phyloP scores from a whole-genome alignment of 768 basidiomycete genomes.

The Daedaleopsis sinensis region DNA sequence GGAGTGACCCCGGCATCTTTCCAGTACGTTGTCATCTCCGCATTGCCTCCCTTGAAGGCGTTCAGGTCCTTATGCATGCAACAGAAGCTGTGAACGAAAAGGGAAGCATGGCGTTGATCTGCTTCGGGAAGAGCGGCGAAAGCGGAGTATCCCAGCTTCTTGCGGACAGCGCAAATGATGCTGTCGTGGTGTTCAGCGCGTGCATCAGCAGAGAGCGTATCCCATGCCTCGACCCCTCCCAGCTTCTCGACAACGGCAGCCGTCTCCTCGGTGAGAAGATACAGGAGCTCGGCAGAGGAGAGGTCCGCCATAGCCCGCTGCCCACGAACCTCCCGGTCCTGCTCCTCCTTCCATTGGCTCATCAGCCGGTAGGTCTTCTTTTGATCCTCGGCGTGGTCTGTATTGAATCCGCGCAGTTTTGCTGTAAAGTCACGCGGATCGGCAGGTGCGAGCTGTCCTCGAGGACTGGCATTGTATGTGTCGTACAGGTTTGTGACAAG shows the following conservation, averaged over 20 bases:
- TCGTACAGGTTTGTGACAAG: constrained; percentile 13
- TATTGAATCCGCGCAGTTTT: constrained; percentile 25
- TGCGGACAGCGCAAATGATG: neutral
- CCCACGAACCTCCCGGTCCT: neutral
- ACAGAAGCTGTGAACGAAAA: constrained; percentile 42
- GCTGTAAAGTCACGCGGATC: constrained; percentile 16
- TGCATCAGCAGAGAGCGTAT: neutral
- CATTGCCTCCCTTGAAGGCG: constrained; percentile 34
- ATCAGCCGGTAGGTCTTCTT: constrained; percentile 27
- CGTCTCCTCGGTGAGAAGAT: constrained; percentile 19
- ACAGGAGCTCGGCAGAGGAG: neutral
- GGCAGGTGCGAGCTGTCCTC: constrained; percentile 10
- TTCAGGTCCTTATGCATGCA: constrained; percentile 45
- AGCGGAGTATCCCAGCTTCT: constrained; percentile 15
- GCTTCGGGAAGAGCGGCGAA: constrained; percentile 17
- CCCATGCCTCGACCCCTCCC: constrained; percentile 19
- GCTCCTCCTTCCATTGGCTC: constrained; percentile 5
- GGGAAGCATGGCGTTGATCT: constrained; percentile 21
- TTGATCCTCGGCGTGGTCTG: constrained; percentile 36
- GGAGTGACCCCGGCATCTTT: neutral
- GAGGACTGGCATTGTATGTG: constrained; percentile 26
- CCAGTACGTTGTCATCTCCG: constrained; percentile 17
- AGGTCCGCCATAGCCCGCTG: neutral
- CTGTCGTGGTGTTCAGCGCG: neutral
- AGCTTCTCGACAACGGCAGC: constrained; percentile 14